Percentiles rank a stretch among this genome's conserved stretches.
These are phyloP conservation scores for Annulohypoxylon moriforme DNA, from an alignment of 495 filamentous ascomycete species.

Conservation along the genomic window DNA sequence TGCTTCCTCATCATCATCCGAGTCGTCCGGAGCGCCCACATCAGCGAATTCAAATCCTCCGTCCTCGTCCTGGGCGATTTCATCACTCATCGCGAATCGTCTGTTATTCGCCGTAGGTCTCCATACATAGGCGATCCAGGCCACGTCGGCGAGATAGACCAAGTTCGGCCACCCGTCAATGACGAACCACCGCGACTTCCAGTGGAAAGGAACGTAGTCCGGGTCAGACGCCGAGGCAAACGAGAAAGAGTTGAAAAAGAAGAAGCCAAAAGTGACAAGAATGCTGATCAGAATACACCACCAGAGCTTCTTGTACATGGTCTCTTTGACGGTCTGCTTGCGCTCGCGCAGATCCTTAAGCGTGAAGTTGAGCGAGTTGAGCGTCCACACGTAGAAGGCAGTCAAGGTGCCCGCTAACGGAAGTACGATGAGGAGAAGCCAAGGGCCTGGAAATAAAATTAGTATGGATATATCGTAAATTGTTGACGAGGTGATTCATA, in stretches of 20 bases:
- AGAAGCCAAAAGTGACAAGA: slow-evolving; percentile 95
- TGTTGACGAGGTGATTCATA: slow-evolving; percentile 36
- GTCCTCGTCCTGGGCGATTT: slow-evolving; percentile 98
- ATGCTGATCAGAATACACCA: slow-evolving; percentile 95
- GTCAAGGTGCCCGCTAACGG: slow-evolving; percentile 93
- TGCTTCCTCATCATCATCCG: slow-evolving; percentile 71
- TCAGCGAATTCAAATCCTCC: slow-evolving; percentile 94
- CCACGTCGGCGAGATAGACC: slow-evolving; percentile 92
- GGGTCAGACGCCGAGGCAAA: slow-evolving; percentile 85
- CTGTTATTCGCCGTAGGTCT: slow-evolving; percentile 96
- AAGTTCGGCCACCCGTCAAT: slow-evolving; percentile 97
- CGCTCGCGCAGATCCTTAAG: slow-evolving; percentile 95
- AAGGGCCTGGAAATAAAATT: slow-evolving; percentile 68
- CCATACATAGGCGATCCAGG: slow-evolving; percentile 96
- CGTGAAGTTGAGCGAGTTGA: slow-evolving; percentile 92
- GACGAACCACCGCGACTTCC: slow-evolving; percentile 97
- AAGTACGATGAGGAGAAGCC: slow-evolving; percentile 94
- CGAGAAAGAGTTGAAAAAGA: slow-evolving; percentile 92
- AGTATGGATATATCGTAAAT: slow-evolving; percentile 46
- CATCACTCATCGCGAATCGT: slow-evolving; percentile 98
- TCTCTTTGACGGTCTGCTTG: slow-evolving; percentile 91
- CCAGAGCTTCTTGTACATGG: slow-evolving; percentile 99
- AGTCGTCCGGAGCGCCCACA: slow-evolving; percentile 77
- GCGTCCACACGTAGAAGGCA: slow-evolving; percentile 98
- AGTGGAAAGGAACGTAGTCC: slow-evolving; percentile 93